phyloP scores from a whole-genome alignment of 1,139 yeast genomes.

The Saccharomyces uvarum region DNA sequence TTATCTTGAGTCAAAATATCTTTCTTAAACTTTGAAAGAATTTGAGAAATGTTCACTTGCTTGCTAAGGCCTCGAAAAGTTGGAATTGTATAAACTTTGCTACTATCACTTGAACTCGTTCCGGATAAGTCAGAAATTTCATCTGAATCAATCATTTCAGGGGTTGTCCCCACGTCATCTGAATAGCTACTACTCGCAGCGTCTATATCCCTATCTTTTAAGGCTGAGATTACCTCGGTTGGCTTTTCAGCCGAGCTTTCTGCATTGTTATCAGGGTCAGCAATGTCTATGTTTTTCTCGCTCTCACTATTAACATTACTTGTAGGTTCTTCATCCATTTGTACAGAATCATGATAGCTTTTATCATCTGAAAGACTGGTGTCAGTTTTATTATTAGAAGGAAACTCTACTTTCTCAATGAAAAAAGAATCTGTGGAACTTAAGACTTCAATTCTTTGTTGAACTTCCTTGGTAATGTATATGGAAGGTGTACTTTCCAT shows the following conservation, averaged over 20 bases:
- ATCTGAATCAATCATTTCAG: background rate
- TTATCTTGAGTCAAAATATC: conserved; percentile 17
- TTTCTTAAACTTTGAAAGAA: conserved; percentile 15
- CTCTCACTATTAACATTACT: background rate
- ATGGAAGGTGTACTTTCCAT: conserved; percentile 8
- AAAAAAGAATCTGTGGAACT: background rate
- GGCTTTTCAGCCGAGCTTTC: background rate
- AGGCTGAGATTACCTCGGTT: background rate
- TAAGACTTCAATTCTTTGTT: background rate
- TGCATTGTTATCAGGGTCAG: background rate
- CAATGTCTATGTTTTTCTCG: background rate
- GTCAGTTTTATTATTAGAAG: background rate
- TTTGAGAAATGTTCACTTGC: conserved; percentile 15
- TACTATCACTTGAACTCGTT: conserved; percentile 4
- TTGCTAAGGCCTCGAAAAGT: conserved; percentile 19
- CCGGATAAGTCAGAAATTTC: background rate
- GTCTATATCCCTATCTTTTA: background rate
- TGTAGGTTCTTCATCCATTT: background rate
- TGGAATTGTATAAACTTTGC: conserved; percentile 20
- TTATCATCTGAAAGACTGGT: background rate
- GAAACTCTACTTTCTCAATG: background rate
- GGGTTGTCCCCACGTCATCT: background rate
- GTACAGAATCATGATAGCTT: background rate
- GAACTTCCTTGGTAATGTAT: conserved; percentile 3
- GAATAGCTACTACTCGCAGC: background rate